phyloP scores from a whole-genome alignment of 2,329 filamentous ascomycete species.

The Cercospora zeae-maydis region DNA sequence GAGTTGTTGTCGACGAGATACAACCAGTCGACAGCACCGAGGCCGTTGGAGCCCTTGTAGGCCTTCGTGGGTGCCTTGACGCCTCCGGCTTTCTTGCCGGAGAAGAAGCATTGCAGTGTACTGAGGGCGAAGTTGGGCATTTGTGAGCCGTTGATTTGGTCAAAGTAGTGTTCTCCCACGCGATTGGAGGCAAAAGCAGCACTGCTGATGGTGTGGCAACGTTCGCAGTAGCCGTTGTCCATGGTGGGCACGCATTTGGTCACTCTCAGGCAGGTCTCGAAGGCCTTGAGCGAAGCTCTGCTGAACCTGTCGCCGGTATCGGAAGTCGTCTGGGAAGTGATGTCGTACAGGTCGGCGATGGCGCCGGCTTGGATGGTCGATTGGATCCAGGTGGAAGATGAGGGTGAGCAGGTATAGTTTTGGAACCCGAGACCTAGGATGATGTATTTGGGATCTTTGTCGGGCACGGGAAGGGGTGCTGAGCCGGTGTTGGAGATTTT shows the following conservation, averaged over 20 bases:
- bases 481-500: conserved; percentile 20
- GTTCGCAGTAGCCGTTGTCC: conserved; percentile 15
- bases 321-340: conserved; percentile 39
- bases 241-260: conserved; percentile 16
- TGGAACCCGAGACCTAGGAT: conserved; percentile 63
- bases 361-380: conserved; percentile 41
- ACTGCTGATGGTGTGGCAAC: conserved; percentile 31
- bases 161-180: conserved; percentile 66
- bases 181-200: conserved; percentile 11
- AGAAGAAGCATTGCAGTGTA: conserved; percentile 42
- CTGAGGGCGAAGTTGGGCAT: conserved; percentile 60
- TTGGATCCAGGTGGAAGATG: conserved; percentile 26
- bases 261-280: conserved; percentile 21
- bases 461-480: conserved; percentile 20
- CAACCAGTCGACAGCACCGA: conserved; percentile 47
- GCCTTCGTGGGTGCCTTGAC: conserved; percentile 51
- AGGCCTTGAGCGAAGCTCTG: conserved; percentile 16
- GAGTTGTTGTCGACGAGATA: conserved; percentile 41
- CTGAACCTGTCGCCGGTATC: conserved; percentile 21
- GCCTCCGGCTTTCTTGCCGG: conserved; percentile 48
- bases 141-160: conserved; percentile 39
- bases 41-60: conserved; percentile 37
- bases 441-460: conserved; percentile 41
- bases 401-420: conserved; percentile 60
- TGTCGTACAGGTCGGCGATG: conserved; percentile 46